A percentile compares a stretch with the other conserved stretches of the same genome.
phyloP scores from a whole-genome alignment of 352 stramenopile genomes.

The Pythium coloratum region DNA sequence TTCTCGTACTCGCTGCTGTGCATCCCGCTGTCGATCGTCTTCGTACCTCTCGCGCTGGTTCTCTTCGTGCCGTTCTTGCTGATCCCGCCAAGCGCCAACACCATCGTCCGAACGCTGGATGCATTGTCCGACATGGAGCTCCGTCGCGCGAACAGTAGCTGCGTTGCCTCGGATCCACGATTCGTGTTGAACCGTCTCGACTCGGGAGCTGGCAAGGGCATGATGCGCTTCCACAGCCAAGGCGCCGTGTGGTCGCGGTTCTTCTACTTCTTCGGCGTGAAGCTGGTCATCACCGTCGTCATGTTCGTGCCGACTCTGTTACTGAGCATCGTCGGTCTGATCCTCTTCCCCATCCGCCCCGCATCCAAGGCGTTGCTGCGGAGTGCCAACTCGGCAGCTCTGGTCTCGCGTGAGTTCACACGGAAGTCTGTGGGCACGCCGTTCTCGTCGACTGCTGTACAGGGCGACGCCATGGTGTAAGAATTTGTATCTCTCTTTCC shows the following conservation, averaged over 20 bases:
- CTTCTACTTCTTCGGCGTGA: conserved; percentile 64
- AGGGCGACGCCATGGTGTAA: conserved; percentile 29
- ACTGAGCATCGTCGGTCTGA: conserved; percentile 45
- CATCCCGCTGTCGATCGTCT: conserved; percentile 55
- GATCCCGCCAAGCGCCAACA: conserved; percentile 45
- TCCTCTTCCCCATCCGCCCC: conserved; percentile 60
- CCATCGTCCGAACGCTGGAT: conserved; percentile 62
- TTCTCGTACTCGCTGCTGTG: conserved; percentile 60
- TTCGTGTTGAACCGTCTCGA: conserved; percentile 62
- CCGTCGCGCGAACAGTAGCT: conserved; percentile 70
- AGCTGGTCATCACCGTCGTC: conserved; percentile 63
- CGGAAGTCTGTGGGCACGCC: conserved; percentile 58
- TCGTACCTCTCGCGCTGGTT: conserved; percentile 55
- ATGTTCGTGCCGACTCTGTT: conserved; percentile 57
- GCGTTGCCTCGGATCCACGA: conserved; percentile 44
- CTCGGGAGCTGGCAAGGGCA: conserved; percentile 11
- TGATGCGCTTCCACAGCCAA: conserved; percentile 63
- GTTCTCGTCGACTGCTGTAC: conserved; percentile 27
- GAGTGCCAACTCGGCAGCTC: conserved; percentile 45
- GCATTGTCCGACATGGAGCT: conserved; percentile 76
- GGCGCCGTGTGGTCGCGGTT: conserved; percentile 65
- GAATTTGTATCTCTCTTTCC: not conserved
- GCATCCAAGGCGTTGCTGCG: conserved; percentile 40
- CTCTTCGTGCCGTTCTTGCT: conserved; percentile 61
- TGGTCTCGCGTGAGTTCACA: conserved; percentile 74